Percentiles rank a stretch among this genome's conserved stretches.
These are phyloP conservation scores for Plasmopara halstedii DNA, from an alignment of 352 stramenopile species.

Conservation along the genomic window DNA sequence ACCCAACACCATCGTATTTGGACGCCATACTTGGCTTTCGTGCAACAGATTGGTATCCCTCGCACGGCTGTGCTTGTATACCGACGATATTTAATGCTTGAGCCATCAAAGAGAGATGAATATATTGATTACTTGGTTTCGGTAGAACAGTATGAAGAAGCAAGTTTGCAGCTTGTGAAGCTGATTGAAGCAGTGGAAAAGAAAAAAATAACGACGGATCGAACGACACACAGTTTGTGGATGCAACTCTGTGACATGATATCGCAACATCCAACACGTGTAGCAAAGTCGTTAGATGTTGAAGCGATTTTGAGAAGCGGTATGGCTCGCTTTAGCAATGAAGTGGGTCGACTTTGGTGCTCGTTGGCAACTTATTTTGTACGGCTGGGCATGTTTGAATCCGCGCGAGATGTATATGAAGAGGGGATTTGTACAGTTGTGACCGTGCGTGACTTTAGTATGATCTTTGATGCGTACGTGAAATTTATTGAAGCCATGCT, in stretches of 20 bases:
- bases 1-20: constrained; percentile 98
- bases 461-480: constrained; percentile 98
- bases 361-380: constrained; percentile 97
- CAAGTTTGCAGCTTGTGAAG: constrained; percentile 73
- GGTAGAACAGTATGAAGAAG: constrained; percentile 71
- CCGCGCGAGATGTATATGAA: constrained; percentile 95
- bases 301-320: constrained; percentile 93
- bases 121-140: constrained; percentile 75
- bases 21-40: constrained; percentile 88
- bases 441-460: constrained; percentile 95
- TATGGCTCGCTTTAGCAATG: constrained; percentile 90
- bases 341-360: constrained; percentile 97
- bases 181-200: constrained; percentile 63
- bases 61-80: constrained; percentile 84
- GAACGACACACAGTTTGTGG: constrained; percentile 93
- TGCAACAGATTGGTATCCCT: constrained; percentile 66
- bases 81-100: constrained; percentile 79
- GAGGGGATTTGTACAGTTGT: constrained; percentile 68
- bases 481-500: constrained; percentile 98
- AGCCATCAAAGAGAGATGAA: constrained; percentile 60
- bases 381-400: constrained; percentile 94
- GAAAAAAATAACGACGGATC: constrained; percentile 20
- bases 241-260: constrained; percentile 96
- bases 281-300: constrained; percentile 88
- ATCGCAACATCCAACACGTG: constrained; percentile 88